A percentile compares a stretch with the other conserved stretches of the same genome.
These are phyloP conservation scores for Globisporangium middletonii DNA, from an alignment of 352 stramenopile genomes.

Conservation along the genomic window DNA sequence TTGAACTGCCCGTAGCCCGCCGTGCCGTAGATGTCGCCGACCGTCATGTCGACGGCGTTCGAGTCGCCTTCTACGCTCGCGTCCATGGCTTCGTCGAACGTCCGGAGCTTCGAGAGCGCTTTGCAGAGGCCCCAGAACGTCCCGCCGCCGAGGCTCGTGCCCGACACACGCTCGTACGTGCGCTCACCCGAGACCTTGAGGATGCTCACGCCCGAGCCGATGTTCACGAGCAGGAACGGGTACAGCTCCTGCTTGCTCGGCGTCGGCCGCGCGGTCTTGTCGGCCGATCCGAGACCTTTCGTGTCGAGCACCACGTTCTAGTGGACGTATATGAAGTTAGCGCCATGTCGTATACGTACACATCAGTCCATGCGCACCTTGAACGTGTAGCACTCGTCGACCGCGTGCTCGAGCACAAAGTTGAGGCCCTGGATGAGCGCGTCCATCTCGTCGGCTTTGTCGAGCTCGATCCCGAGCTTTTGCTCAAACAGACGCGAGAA, in stretches of 20 bases:
- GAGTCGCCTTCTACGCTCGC: slow-evolving; percentile 61
- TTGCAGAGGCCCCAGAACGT: slow-evolving; percentile 96
- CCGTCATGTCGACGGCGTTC: slow-evolving; percentile 92
- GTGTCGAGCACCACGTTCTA: slow-evolving; percentile 56
- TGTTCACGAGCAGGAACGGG: slow-evolving; percentile 97
- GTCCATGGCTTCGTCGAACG: slow-evolving; percentile 76
- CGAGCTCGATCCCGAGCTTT: slow-evolving; percentile 88
- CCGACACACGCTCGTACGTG: slow-evolving; percentile 94
- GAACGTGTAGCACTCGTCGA: slow-evolving; percentile 96
- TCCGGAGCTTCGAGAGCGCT: slow-evolving; percentile 86
- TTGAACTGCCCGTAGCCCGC: slow-evolving; percentile 87
- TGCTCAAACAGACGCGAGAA: slow-evolving; percentile 82
- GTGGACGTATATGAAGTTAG: background rate
- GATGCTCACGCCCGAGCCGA: slow-evolving; percentile 97
- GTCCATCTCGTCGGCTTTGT: slow-evolving; percentile 96
- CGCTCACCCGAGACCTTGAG: slow-evolving; percentile 88
- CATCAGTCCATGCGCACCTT: slow-evolving; percentile 49
- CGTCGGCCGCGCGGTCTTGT: slow-evolving; percentile 60
- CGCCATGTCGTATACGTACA: background rate
- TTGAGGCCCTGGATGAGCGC: slow-evolving; percentile 95
- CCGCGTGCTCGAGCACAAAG: slow-evolving; percentile 91
- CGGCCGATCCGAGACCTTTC: slow-evolving; percentile 44
- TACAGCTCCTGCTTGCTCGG: slow-evolving; percentile 64
- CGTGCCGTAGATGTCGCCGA: slow-evolving; percentile 97
- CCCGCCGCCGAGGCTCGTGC: slow-evolving; percentile 95